Evolutionary conservation across 2,329 filamentous ascomycete genomes (phyloP), one percentile per base, ranked within the genome.

Genomic region (Paracorniculantispora psalliotae): DNA sequence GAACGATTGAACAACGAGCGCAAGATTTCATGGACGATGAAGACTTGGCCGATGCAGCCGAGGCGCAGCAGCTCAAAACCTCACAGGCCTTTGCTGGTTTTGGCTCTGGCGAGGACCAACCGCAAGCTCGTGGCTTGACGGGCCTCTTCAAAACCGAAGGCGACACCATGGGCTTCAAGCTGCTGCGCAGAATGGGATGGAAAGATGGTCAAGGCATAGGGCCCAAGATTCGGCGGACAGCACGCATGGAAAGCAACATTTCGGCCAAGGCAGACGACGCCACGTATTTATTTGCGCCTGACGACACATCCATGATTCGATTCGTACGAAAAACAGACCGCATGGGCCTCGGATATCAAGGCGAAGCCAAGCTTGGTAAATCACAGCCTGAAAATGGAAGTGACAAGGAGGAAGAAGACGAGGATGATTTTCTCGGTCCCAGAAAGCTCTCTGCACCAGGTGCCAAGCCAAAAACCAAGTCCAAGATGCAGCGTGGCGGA

Each of bases 11-110:
- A 63, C 86, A 89, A 69, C 85, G 87, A 50, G 67, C 84, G 0
- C 92, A 97, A 72, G 92, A 97, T 69, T 97, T 92, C 67, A 99
- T 99, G 94, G 94, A 99, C 67, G 93, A 96, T 44, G 94, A 99
- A 71, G 94, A 99, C 72, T 78, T 96, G 35, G 90, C 89, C 7
- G 92, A 96, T 70, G 89, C 88, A 0, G 91, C 89, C 60, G 92
- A 96, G 72, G 81, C 88, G 2, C 84, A 87, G 67, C 83, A 83
- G 61, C 75, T 97, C 35, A 83, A 93, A 66, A 96, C 90, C 0
- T 80, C 85, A 0, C 80, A 86, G 56, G 82, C 81, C 0, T 97
- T 94, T 71, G 83, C 89, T 0, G 90, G 89, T 0, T 78, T 97
- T 30, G 92, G 92, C 2, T 87, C 86, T 1, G 79, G 80, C 33